These are phyloP conservation scores for Panicum miliaceum DNA, from an alignment of 176 grass and related monocot species.

Conservation along the genomic window DNA sequence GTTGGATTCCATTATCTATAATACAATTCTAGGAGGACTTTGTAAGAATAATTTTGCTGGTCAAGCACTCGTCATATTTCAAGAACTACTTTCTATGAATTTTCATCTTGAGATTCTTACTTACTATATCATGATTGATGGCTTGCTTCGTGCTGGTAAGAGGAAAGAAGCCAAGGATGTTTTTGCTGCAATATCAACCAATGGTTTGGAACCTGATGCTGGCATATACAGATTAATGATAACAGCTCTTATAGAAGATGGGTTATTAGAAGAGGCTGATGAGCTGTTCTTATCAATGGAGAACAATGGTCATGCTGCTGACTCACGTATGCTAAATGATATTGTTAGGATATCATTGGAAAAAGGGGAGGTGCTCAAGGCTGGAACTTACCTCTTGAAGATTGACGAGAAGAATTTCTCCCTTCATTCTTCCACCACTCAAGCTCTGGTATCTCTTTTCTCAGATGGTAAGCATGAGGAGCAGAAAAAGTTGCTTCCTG, in stretches of 20 bases:
- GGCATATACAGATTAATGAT: background rate
- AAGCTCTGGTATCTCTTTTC: conserved; percentile 19
- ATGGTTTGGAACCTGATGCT: background rate
- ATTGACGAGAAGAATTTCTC: conserved; percentile 19
- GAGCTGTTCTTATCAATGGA: background rate
- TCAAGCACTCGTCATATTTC: background rate
- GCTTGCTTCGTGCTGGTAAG: background rate
- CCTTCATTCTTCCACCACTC: background rate
- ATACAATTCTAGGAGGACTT: background rate
- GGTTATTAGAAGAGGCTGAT: background rate
- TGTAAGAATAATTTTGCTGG: background rate
- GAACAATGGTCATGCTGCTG: background rate
- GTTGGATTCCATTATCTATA: background rate
- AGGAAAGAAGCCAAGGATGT: conserved; percentile 1
- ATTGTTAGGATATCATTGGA: background rate
- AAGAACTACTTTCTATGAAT: background rate
- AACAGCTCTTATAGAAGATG: background rate
- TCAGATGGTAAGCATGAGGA: conserved; percentile 12
- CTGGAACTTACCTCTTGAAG: conserved; percentile 20
- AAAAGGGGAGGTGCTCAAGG: background rate
- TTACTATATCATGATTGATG: conserved; percentile 3
- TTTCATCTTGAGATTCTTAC: background rate
- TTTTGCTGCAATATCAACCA: background rate
- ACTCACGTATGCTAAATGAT: background rate
- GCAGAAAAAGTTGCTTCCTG: conserved; percentile 13